phyloP scores from a whole-genome alignment of 257 asterid species.

The Penstemon newberryi region DNA sequence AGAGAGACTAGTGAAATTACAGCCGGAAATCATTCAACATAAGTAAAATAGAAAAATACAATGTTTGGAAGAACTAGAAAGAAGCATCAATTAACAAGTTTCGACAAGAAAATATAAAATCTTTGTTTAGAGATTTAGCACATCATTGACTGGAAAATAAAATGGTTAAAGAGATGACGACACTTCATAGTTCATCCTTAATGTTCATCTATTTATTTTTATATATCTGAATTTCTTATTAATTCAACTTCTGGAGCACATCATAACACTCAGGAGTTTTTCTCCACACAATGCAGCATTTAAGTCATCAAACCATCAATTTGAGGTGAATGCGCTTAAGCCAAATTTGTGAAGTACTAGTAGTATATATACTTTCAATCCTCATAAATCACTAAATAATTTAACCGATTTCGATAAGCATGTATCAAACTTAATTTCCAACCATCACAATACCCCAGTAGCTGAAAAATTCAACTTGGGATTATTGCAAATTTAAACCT shows the following conservation, averaged over 20 bases:
- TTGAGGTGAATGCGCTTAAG: no score
- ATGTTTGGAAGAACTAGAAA: background rate
- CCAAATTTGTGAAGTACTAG: no score
- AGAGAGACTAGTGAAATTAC: conserved; percentile 14
- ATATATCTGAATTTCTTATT: background rate
- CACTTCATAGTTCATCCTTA: background rate
- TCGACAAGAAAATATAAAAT: background rate
- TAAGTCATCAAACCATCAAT: no score
- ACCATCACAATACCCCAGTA: background rate
- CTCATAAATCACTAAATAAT: no score
- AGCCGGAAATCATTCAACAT: background rate
- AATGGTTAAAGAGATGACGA: background rate
- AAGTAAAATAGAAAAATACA: background rate
- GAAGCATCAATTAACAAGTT: background rate
- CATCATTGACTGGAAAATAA: background rate
- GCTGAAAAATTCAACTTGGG: no score
- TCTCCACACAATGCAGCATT: no score
- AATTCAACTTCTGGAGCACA: background rate
- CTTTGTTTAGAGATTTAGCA: background rate
- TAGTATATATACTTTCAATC: no score
- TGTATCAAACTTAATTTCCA: background rate
- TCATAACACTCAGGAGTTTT: background rate
- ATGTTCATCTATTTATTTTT: no score
- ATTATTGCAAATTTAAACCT: background rate
- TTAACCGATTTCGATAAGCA: no score